Evolutionary conservation across 768 basidiomycete genomes (phyloP).

Genomic region (Porpolomopsis calyptriformis): DNA sequence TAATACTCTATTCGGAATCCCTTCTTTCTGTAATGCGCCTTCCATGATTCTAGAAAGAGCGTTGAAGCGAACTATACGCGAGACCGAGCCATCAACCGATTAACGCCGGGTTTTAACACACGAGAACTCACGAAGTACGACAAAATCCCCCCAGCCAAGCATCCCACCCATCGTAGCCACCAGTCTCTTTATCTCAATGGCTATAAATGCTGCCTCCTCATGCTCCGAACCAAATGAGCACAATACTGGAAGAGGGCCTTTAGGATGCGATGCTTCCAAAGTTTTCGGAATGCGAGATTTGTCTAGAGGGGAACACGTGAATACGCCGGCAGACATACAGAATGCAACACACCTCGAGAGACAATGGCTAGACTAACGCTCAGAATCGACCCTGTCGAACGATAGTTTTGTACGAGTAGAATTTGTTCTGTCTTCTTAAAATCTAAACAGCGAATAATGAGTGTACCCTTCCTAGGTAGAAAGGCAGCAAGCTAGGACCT

Average conservation of each 20-base stretch:
- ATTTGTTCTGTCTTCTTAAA: conserved; percentile 58
- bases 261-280: conserved; percentile 56
- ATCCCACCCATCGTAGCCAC: conserved; percentile 66
- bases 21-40: conserved; percentile 60
- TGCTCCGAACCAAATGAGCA: conserved; percentile 41
- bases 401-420: conserved; percentile 77
- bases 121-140: conserved; percentile 67
- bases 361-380: conserved; percentile 66
- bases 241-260: conserved; percentile 51
- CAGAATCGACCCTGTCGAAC: conserved; percentile 71
- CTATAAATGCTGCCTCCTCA: conserved; percentile 63
- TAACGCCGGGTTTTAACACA: neutral
- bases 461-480: too few species aligned
- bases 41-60: conserved; percentile 71
- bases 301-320: conserved; percentile 33
- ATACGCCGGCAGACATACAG: neutral
- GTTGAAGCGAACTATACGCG: conserved; percentile 62
- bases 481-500: conserved; percentile 26
- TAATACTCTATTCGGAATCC: conserved; percentile 68
- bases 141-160: conserved; percentile 67
- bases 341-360: conserved; percentile 50
- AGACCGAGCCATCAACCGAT: conserved; percentile 1
- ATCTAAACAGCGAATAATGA: conserved; percentile 30
- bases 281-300: conserved; percentile 65
- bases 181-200: conserved; percentile 65